Percentiles rank a stretch among this genome's conserved stretches.
phyloP scores from a whole-genome alignment of 306 rosid species.

The Prunus mume region DNA sequence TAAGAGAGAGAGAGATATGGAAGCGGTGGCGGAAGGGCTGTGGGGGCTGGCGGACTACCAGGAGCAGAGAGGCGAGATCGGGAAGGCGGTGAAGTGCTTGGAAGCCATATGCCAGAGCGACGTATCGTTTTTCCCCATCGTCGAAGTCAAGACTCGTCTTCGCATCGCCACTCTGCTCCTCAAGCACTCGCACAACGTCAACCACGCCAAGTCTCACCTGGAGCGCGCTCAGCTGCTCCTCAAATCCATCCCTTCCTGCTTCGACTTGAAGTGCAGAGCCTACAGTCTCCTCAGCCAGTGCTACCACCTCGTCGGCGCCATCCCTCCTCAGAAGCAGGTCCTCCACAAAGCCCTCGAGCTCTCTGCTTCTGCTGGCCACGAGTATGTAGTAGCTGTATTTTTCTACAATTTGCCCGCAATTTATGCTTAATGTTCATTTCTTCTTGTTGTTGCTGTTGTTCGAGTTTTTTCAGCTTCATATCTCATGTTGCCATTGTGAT shows the following conservation, averaged over 20 bases:
- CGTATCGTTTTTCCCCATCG: slow-evolving; percentile 80
- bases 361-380: slow-evolving; percentile 53
- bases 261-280: slow-evolving; percentile 83
- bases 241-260: slow-evolving; percentile 80
- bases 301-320: slow-evolving; percentile 88
- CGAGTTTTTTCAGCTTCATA: neutral
- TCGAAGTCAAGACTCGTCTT: slow-evolving; percentile 90
- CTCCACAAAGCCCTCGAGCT: slow-evolving; percentile 80
- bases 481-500: neutral
- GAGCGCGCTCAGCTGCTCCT: slow-evolving; percentile 87
- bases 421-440: neutral
- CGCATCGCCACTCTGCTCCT: slow-evolving; percentile 86
- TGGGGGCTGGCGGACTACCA: slow-evolving; percentile 84
- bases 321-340: slow-evolving; percentile 78
- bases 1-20: slow-evolving; percentile 40
- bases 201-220: slow-evolving; percentile 83
- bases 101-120: slow-evolving; percentile 89
- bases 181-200: slow-evolving; percentile 75
- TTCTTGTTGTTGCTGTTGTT: neutral
- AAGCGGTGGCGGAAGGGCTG: slow-evolving; percentile 86
- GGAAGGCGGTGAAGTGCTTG: slow-evolving; percentile 76
- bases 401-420: neutral
- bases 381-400: slow-evolving; percentile 33
- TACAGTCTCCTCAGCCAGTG: slow-evolving; percentile 87
- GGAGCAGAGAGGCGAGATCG: slow-evolving; percentile 68